Base-by-base conservation (phyloP, 345 rosid species). In the Eucalyptus marginata region DNA sequence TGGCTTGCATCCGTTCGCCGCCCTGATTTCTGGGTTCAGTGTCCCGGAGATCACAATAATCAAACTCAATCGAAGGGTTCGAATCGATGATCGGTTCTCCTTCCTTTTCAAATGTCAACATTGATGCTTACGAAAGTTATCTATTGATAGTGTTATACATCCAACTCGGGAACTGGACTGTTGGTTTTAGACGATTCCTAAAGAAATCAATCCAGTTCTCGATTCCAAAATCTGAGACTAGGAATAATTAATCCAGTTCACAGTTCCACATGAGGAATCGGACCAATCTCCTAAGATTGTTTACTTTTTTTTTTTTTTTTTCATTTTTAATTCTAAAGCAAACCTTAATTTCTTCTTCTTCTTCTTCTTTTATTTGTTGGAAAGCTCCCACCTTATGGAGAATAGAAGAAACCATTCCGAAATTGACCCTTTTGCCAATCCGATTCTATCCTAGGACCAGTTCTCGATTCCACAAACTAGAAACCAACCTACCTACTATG, bases 231-330 rank as follows among this genome's bases (percentile, higher is more conserved):
- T 16, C 0, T 51, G 20, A 7, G 4, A 15, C 1, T 5, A n/a
- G n/a, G n/a, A n/a, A 0, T 51, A 16, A 16, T 1, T 8, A 51
- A 14, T 51, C 3, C 2, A 56, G 5, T 56, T 22, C 9, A 5
- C 27, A 56, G 1, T 20, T 54, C 11, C 59, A 54, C 5, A 2
- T 54, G 22, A 20, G 59, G 4, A 56, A 56, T 22, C 0, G 9
- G 1, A 56, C 5, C 5, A 4, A 22, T 56, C 0, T 2, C 1
- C 1, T 5, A 56, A 9, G 13, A 56, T 24, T 56, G 1, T 24
- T 56, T 24, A 22, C 4, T 56, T 40, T 40, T 40, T 4, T n/a
- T n/a, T n/a, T n/a, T n/a, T n/a, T 9, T 54, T 22, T 4, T 22
- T 17, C 4, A 40, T 56, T 10, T 24, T 1, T 24, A 4, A 56